Evolutionary conservation across 768 basidiomycete species (phyloP).

Genomic region (Tylopilus felleus): DNA sequence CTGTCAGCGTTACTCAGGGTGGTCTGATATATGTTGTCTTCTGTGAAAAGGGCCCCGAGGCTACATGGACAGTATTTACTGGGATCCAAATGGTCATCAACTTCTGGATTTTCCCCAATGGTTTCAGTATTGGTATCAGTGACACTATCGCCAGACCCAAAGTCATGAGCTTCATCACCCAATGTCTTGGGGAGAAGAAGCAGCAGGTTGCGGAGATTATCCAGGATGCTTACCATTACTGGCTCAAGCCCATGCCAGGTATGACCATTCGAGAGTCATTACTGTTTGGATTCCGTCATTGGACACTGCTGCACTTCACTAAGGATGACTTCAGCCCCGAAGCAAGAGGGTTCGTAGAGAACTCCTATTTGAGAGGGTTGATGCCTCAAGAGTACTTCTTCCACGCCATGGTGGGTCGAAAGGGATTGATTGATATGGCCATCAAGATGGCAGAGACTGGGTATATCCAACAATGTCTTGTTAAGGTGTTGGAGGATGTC

Average conservation of each 20-base stretch:
- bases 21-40: constrained; percentile 96
- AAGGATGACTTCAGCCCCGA: constrained; percentile 99
- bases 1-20: constrained; percentile 93
- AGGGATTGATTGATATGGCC: constrained; percentile 98
- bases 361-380: constrained; percentile 93
- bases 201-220: constrained; percentile 74
- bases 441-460: constrained; percentile 99
- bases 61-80: constrained; percentile 85
- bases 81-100: constrained; percentile 95
- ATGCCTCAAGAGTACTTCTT: constrained; percentile 99
- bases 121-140: constrained; percentile 98
- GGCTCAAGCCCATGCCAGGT: constrained; percentile 86
- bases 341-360: constrained; percentile 97
- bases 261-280: constrained; percentile 99
- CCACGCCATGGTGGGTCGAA: constrained; percentile 99
- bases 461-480: too few relatives aligned
- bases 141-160: constrained; percentile 92
- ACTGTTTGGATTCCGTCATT: constrained; percentile 96
- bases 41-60: constrained; percentile 95
- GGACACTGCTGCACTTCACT: constrained; percentile 94
- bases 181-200: constrained; percentile 81
- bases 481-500: too few relatives aligned
- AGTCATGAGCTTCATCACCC: constrained; percentile 85
- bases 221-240: constrained; percentile 79
- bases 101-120: constrained; percentile 98